Percentiles rank a stretch among this genome's conserved stretches.
Evolutionary conservation across 2,329 filamentous ascomycete genomes (phyloP).

Genomic region (Bimuria novae-zelandiae): DNA sequence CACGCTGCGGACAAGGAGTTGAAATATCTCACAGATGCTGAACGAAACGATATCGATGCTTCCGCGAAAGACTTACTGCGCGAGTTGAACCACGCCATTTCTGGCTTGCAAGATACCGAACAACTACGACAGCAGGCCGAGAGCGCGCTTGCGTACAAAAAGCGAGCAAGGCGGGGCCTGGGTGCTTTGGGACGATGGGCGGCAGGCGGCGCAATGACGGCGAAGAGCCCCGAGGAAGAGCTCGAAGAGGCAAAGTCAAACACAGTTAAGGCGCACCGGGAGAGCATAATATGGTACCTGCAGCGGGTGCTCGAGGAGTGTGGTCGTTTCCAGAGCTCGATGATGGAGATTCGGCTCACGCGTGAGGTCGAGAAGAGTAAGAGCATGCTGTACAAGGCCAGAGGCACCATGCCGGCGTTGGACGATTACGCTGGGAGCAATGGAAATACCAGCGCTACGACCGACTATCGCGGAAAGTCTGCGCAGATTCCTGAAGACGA

Average conservation of each 20-base stretch:
- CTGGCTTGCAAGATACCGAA: conserved; percentile 79
- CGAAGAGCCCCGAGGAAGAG: conserved; percentile 69
- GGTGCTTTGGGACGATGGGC: conserved; percentile 73
- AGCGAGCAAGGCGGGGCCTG: conserved; percentile 64
- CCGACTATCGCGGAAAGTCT: conserved; percentile 34
- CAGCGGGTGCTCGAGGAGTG: conserved; percentile 75
- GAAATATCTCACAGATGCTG: conserved; percentile 73
- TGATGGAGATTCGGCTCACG: conserved; percentile 89
- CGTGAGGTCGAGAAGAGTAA: conserved; percentile 88
- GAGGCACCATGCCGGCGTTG: conserved; percentile 38
- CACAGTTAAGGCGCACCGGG: conserved; percentile 71
- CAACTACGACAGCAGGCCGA: conserved; percentile 78
- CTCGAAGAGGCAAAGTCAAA: conserved; percentile 72
- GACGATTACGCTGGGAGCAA: conserved; percentile 28
- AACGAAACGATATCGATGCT: conserved; percentile 85
- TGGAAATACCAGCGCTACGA: conserved; percentile 15
- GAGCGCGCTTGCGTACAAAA: conserved; percentile 70
- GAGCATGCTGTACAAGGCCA: conserved; percentile 76
- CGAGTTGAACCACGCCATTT: conserved; percentile 81
- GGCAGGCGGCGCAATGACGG: conserved; percentile 55
- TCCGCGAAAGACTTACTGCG: conserved; percentile 84
- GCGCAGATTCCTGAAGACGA: conserved; percentile 28
- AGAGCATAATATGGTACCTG: conserved; percentile 83
- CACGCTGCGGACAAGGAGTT: conserved; percentile 49
- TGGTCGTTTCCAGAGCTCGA: conserved; percentile 77